A percentile compares a stretch with the other conserved stretches of the same genome.
These are phyloP conservation scores for Echites panduratus DNA, from an alignment of 257 asterid genomes.

Conservation along the genomic window DNA sequence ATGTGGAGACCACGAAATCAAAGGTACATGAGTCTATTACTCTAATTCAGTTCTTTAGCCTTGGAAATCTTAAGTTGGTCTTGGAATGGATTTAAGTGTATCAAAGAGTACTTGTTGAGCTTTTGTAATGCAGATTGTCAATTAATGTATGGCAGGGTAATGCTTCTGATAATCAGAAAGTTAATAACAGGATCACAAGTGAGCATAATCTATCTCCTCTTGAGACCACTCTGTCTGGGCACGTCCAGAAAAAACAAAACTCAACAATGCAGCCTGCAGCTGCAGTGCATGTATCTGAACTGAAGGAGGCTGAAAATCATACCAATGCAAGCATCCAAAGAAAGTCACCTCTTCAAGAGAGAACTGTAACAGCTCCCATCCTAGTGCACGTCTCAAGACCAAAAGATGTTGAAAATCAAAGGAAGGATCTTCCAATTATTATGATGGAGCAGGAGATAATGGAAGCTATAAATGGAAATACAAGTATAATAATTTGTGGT, in stretches of 20 bases:
- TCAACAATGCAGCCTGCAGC: constrained; percentile 21
- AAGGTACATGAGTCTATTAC: constrained; percentile 29
- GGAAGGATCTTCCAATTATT: constrained; percentile 77
- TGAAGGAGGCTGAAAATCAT: constrained; percentile 51
- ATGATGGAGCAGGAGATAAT: constrained; percentile 98
- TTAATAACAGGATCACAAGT: constrained; percentile 17
- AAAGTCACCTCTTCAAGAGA: constrained; percentile 18
- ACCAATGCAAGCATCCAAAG: constrained; percentile 22
- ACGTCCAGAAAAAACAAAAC: background rate
- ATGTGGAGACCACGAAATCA: constrained; percentile 22
- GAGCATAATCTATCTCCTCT: constrained; percentile 19
- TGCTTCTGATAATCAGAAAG: constrained; percentile 21
- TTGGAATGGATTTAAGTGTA: background rate
- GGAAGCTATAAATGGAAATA: constrained; percentile 76
- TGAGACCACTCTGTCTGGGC: constrained; percentile 23
- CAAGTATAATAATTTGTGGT: constrained; percentile 80
- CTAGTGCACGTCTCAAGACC: constrained; percentile 77
- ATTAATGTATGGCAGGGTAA: constrained; percentile 32
- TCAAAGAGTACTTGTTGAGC: background rate
- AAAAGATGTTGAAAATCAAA: constrained; percentile 60
- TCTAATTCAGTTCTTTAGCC: background rate
- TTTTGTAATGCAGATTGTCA: background rate
- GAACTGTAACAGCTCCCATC: constrained; percentile 41
- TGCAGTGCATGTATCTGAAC: constrained; percentile 48
- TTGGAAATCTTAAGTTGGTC: background rate